Percentiles rank a stretch among this genome's conserved stretches.
Evolutionary conservation across 805 yeast genomes (phyloP).

Genomic region (Ogataea dorogensis): DNA sequence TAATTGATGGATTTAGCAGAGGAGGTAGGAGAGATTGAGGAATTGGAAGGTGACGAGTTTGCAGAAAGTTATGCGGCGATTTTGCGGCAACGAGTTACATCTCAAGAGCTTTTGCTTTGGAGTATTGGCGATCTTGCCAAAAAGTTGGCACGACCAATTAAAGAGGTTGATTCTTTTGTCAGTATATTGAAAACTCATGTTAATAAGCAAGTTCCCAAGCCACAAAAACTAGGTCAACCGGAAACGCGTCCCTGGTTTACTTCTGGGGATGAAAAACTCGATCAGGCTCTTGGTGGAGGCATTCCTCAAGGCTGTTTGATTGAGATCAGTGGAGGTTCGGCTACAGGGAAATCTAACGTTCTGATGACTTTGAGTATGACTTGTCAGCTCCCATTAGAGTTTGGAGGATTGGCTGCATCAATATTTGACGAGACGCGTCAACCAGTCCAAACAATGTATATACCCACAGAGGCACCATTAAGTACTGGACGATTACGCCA

Average conservation of each 20-base stretch:
- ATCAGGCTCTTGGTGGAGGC: slow-evolving; percentile 49
- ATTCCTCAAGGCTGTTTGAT: slow-evolving; percentile 54
- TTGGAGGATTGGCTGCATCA: slow-evolving; percentile 46
- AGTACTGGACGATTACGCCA: slow-evolving; percentile 65
- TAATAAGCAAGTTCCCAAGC: slow-evolving; percentile 1
- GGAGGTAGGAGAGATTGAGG: slow-evolving; percentile 26
- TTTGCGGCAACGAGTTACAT: slow-evolving; percentile 33
- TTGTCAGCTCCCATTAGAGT: slow-evolving; percentile 48
- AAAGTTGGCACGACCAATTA: slow-evolving; percentile 33
- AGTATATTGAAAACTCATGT: slow-evolving; percentile 15
- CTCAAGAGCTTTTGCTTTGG: slow-evolving; percentile 41
- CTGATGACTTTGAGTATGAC: slow-evolving; percentile 62
- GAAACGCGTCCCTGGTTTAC: slow-evolving; percentile 35
- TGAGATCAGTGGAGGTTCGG: slow-evolving; percentile 81
- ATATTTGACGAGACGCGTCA: slow-evolving; percentile 19
- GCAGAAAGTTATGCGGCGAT: slow-evolving; percentile 30
- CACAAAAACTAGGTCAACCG: slow-evolving; percentile 1
- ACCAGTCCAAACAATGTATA: slow-evolving; percentile 51
- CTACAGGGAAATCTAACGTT: slow-evolving; percentile 84
- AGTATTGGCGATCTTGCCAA: slow-evolving; percentile 35
- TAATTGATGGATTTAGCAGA: slow-evolving; percentile 19
- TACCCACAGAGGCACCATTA: slow-evolving; percentile 74
- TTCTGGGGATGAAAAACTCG: slow-evolving; percentile 53
- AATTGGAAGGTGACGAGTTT: slow-evolving; percentile 36
- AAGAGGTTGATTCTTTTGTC: slow-evolving; percentile 29